Evolutionary conservation across 768 basidiomycete species (phyloP).

Genomic region (Butyriboletus loyo): DNA sequence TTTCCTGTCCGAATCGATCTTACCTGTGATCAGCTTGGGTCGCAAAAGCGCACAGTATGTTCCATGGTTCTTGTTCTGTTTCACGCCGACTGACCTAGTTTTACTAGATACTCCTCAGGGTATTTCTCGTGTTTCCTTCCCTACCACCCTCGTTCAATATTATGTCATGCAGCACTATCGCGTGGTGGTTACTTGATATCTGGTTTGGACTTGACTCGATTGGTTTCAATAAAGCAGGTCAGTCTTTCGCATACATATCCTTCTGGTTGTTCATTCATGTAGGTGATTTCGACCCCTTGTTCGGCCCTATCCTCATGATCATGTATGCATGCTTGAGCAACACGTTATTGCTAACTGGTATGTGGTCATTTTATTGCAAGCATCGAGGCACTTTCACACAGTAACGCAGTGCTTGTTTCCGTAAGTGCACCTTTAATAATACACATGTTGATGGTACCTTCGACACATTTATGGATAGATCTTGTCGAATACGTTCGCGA

Average conservation of each 20-base stretch:
- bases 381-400: constrained; percentile 3
- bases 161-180: constrained; percentile 49
- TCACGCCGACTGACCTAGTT: constrained; percentile 12
- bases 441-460: neutral
- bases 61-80: neutral
- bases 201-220: constrained; percentile 95
- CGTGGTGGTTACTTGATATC: constrained; percentile 94
- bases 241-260: constrained; percentile 28
- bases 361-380: constrained; percentile 19
- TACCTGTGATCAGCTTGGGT: constrained; percentile 46
- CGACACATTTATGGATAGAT: constrained; percentile 52
- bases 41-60: constrained; percentile 57
- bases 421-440: constrained; percentile 38
- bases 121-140: constrained; percentile 15
- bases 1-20: neutral
- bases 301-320: constrained; percentile 90
- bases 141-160: neutral
- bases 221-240: constrained; percentile 81
- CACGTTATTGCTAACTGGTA: constrained; percentile 85
- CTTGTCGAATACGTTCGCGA: constrained; percentile 91
- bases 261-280: constrained; percentile 6
- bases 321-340: constrained; percentile 91
- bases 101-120: constrained; percentile 34
- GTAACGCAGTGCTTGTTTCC: constrained; percentile 67
- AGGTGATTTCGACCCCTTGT: constrained; percentile 79